Percentiles rank a stretch among this genome's conserved stretches.
Evolutionary conservation across 306 rosid genomes (phyloP).

Genomic region (Cotoneaster glaucophyllus): DNA sequence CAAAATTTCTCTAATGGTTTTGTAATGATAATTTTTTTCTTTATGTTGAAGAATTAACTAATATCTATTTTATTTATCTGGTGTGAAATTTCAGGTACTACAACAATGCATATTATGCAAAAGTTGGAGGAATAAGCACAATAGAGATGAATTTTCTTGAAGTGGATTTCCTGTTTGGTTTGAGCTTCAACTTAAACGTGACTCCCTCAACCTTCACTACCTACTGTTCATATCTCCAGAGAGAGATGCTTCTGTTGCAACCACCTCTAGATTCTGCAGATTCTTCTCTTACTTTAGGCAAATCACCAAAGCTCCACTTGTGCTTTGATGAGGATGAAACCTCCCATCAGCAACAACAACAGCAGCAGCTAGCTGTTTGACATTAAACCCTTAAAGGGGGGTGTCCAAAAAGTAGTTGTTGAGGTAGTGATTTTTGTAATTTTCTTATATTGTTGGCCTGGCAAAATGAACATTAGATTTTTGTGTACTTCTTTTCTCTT

Average conservation of each 20-base stretch:
- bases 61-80: neutral
- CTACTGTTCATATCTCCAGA: slow-evolving; percentile 61
- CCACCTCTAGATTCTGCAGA: slow-evolving; percentile 50
- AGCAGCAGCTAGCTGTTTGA: slow-evolving; percentile 60
- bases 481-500: neutral
- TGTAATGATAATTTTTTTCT: neutral
- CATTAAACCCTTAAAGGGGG: slow-evolving; percentile 7
- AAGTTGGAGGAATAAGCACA: slow-evolving; percentile 94
- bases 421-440: slow-evolving; percentile 28
- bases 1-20: neutral
- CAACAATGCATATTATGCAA: slow-evolving; percentile 96
- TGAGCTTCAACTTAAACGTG: slow-evolving; percentile 79
- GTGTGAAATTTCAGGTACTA: slow-evolving; percentile 51
- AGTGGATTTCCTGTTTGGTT: slow-evolving; percentile 82
- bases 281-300: slow-evolving; percentile 46
- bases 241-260: slow-evolving; percentile 63
- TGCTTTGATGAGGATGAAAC: slow-evolving; percentile 79
- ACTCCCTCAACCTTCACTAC: slow-evolving; percentile 71
- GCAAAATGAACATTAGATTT: slow-evolving; percentile 15
- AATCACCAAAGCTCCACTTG: slow-evolving; percentile 43
- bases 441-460: neutral
- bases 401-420: slow-evolving; percentile 14
- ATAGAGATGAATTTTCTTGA: slow-evolving; percentile 90
- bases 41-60: neutral
- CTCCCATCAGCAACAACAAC: slow-evolving; percentile 43